Evolutionary conservation across 495 filamentous ascomycete genomes (phyloP).

Genomic region (Lophiotrema nucula): DNA sequence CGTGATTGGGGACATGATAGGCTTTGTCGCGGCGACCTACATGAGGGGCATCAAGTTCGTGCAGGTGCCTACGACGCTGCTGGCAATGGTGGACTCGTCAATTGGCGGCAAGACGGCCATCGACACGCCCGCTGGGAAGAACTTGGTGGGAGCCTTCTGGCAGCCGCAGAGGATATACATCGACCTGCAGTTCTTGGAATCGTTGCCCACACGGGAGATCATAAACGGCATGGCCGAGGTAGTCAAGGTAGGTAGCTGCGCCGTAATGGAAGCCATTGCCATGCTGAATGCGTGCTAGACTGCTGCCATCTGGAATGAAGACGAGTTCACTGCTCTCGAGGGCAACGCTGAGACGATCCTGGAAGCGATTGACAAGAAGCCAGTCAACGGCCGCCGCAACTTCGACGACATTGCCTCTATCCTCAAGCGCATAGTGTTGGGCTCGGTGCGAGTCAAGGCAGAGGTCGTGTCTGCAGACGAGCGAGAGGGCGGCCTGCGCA

Average conservation of each 20-base stretch:
- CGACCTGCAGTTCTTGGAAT: constrained; percentile 89
- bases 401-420: constrained; percentile 70
- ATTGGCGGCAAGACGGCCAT: constrained; percentile 99
- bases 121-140: constrained; percentile 95
- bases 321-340: constrained; percentile 83
- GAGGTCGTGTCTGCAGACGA: constrained; percentile 91
- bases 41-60: constrained; percentile 96
- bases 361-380: constrained; percentile 54
- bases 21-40: constrained; percentile 95
- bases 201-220: constrained; percentile 86
- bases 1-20: constrained; percentile 96
- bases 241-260: constrained; percentile 63
- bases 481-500: constrained; percentile 88
- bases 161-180: constrained; percentile 92
- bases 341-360: constrained; percentile 74
- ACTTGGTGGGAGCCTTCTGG: constrained; percentile 94
- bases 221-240: constrained; percentile 99
- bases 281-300: constrained; percentile 53
- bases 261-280: neutral
- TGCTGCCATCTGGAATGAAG: constrained; percentile 89
- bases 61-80: constrained; percentile 90
- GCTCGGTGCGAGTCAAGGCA: constrained; percentile 86
- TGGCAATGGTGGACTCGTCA: constrained; percentile 97
- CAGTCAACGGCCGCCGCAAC: constrained; percentile 49
- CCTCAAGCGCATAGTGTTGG: constrained; percentile 82